Evolutionary conservation across 169 alveolate genomes (phyloP).

Genomic region (Theileria orientalis): DNA sequence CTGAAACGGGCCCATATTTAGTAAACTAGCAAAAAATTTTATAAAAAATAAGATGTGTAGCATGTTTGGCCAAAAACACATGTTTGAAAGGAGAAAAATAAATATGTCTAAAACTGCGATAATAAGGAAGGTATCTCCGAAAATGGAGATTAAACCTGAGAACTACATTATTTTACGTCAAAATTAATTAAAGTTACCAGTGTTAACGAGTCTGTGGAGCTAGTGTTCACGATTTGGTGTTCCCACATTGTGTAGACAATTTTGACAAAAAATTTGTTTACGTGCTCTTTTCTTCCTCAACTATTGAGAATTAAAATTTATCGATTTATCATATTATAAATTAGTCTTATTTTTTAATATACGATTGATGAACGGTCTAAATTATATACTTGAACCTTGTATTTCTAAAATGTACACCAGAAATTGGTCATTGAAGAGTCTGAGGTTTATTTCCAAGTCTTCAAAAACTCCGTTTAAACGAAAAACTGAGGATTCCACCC

Average conservation of each 20-base stretch:
- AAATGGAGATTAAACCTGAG: not conserved
- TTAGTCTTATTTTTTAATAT: no score
- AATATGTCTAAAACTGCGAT: constrained; percentile 12
- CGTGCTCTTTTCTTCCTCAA: not conserved
- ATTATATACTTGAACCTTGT: not conserved
- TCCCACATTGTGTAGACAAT: not conserved
- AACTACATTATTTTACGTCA: not conserved
- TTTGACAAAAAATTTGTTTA: not conserved
- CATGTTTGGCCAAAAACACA: not conserved
- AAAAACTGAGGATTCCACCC: not conserved
- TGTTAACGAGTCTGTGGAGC: no score
- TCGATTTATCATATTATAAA: no score
- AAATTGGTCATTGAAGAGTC: not conserved
- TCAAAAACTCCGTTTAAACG: not conserved
- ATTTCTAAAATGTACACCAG: not conserved
- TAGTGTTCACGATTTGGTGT: not conserved
- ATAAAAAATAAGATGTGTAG: constrained; percentile 4
- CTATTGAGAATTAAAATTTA: no score
- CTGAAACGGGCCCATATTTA: not conserved
- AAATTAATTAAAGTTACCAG: not conserved
- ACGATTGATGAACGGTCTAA: no score
- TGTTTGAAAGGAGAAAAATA: not conserved
- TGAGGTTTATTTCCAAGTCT: not conserved
- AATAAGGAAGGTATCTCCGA: not conserved
- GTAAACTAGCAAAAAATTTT: not conserved